A percentile compares a stretch with the other conserved stretches of the same genome.
Conservation (phyloP, 1,284 basidiomycete genomes). For the Cutaneotrichosporon cyanovorans region DNA sequence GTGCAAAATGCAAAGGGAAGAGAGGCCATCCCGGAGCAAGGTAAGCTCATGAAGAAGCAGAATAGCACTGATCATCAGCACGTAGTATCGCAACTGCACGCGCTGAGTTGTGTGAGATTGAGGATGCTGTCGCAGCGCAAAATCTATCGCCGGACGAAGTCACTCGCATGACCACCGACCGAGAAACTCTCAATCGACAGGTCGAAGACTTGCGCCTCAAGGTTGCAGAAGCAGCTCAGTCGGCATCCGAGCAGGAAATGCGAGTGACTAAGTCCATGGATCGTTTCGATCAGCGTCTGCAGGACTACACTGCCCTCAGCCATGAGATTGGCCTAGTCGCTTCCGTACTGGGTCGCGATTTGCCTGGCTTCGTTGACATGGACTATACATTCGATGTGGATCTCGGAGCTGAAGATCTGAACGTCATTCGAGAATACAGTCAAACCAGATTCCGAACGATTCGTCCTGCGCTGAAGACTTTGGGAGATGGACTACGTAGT, state of each 20-base stretch:
- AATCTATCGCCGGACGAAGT: conserved; percentile 81
- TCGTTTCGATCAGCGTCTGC: conserved; percentile 67
- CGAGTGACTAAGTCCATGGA: conserved; percentile 65
- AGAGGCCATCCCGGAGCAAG: conserved; percentile 27
- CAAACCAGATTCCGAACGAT: conserved; percentile 60
- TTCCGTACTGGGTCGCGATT: not conserved
- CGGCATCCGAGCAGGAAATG: conserved; percentile 67
- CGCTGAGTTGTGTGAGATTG: conserved; percentile 56
- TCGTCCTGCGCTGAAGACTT: conserved; percentile 60
- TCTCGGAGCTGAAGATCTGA: conserved; percentile 59
- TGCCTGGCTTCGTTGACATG: conserved; percentile 28
- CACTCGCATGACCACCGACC: conserved; percentile 73
- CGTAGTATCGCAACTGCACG: conserved; percentile 8
- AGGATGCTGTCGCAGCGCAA: conserved; percentile 64
- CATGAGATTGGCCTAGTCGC: conserved; percentile 54
- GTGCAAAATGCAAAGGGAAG: conserved; percentile 24
- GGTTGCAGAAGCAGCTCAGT: conserved; percentile 61
- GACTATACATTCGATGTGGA: conserved; percentile 69
- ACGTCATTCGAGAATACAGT: conserved; percentile 56
- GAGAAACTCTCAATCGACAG: conserved; percentile 61
- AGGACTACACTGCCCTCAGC: conserved; percentile 63
- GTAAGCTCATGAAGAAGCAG: conserved; percentile 12
- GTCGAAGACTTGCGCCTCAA: conserved; percentile 68
- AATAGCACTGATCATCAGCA: not conserved
- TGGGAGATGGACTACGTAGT: conserved; percentile 61